phyloP scores from a whole-genome alignment of 2,329 filamentous ascomycete genomes.

The Ascochyta lentis region DNA sequence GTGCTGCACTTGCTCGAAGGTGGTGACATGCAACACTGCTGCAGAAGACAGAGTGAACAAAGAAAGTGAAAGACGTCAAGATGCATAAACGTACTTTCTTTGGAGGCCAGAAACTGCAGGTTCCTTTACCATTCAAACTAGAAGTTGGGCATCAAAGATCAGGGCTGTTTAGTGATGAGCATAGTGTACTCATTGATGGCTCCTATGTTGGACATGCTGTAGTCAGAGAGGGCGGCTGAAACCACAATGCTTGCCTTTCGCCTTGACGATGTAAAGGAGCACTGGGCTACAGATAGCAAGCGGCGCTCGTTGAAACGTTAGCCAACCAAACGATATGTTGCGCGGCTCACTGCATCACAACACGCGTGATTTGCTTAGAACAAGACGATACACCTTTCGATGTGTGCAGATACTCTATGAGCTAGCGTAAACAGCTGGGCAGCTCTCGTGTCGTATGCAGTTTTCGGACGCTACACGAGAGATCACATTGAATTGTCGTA shows the following conservation, averaged over 20 bases:
- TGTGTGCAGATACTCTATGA: neutral
- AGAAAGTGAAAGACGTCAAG: neutral
- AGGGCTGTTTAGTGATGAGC: neutral
- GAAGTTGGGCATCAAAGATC: neutral
- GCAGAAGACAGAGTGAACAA: neutral
- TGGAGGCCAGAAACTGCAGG: neutral
- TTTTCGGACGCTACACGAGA: neutral
- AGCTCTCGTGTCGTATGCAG: neutral
- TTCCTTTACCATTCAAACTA: neutral
- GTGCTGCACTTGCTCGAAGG: neutral
- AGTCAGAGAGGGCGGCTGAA: neutral
- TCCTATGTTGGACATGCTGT: no score
- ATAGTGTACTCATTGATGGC: no score
- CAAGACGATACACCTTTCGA: neutral
- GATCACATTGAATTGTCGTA: neutral
- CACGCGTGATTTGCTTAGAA: conserved; percentile 8
- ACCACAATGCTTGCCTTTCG: neutral
- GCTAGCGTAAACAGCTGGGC: neutral
- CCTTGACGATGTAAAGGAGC: neutral
- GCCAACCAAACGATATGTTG: neutral
- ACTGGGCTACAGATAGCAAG: neutral
- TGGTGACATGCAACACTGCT: neutral
- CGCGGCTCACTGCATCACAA: neutral
- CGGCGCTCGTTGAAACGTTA: neutral
- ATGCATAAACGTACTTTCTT: neutral